These are phyloP conservation scores for Shiraia sp. DNA, from an alignment of 2,329 filamentous ascomycete genomes.

Conservation along the genomic window DNA sequence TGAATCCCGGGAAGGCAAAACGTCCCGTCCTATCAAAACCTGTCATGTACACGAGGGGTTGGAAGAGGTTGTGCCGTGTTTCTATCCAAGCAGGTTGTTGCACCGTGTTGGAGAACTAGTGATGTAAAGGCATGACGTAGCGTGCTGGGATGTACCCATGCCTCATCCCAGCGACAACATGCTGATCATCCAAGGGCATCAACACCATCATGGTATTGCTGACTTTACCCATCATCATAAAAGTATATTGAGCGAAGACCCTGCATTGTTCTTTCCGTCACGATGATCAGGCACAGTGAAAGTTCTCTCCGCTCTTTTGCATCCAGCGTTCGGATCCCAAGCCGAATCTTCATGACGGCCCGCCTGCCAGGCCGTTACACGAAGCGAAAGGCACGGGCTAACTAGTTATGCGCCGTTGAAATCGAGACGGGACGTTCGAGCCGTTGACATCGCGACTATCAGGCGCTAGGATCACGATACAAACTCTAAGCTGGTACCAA, in stretches of 20 bases:
- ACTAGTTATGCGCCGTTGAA: not conserved
- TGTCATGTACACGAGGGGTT: constrained; percentile 10
- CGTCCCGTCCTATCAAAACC: constrained; percentile 22
- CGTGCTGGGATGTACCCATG: constrained; percentile 16
- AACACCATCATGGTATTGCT: no score
- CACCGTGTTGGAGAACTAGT: constrained; percentile 3
- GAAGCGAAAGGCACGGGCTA: not conserved
- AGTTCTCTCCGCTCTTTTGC: not conserved
- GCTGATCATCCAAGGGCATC: no score
- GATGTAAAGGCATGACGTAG: constrained; percentile 19
- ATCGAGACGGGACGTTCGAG: constrained; percentile 6
- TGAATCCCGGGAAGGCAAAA: constrained; percentile 15
- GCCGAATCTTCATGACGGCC: not conserved
- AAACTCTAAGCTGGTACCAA: no score
- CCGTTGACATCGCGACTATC: constrained; percentile 3
- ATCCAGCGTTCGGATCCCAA: not conserved
- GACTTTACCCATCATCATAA: no score
- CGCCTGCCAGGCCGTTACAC: not conserved
- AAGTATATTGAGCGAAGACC: constrained; percentile 4
- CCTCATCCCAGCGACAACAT: no score
- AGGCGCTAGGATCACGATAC: not conserved
- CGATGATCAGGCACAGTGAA: constrained; percentile 8
- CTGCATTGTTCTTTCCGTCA: constrained; percentile 5
- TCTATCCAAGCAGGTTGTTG: constrained; percentile 24
- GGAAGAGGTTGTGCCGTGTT: constrained; percentile 19